A percentile compares a stretch with the other conserved stretches of the same genome.
Conservation (phyloP, 1,139 yeast species). For the Hansenula lynferdii region DNA sequence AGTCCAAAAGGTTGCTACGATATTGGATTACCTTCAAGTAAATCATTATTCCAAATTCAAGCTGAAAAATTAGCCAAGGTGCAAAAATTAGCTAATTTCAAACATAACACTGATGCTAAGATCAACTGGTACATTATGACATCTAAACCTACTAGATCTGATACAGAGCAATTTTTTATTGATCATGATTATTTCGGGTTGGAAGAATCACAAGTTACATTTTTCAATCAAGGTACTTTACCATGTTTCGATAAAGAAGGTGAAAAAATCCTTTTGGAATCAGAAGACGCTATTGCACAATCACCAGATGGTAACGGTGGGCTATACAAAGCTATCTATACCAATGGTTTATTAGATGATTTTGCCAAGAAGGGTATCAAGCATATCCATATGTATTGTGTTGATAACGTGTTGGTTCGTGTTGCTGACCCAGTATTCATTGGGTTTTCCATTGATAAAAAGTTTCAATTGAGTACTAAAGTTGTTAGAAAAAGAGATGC, state of each 20-base stretch:
- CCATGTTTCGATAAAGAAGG: conserved; percentile 85
- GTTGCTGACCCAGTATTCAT: conserved; percentile 93
- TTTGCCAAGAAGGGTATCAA: conserved; percentile 65
- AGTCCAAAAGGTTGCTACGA: conserved; percentile 94
- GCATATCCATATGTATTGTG: conserved; percentile 96
- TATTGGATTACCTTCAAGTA: conserved; percentile 77
- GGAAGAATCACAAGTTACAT: conserved; percentile 49
- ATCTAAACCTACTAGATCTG: conserved; percentile 76
- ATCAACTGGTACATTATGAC: conserved; percentile 96
- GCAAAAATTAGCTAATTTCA: conserved; percentile 48
- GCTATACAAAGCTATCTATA: conserved; percentile 74
- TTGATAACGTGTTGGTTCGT: conserved; percentile 87
- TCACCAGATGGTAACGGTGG: conserved; percentile 99
- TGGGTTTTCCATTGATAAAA: conserved; percentile 71
- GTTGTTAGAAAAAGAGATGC: conserved; percentile 93
- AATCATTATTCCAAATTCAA: conserved; percentile 86
- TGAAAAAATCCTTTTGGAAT: conserved; percentile 57
- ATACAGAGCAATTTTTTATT: conserved; percentile 71
- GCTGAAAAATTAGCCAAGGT: conserved; percentile 76
- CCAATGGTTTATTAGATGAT: conserved; percentile 64
- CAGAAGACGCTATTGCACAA: conserved; percentile 55
- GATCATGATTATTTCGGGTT: conserved; percentile 69
- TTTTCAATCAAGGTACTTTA: conserved; percentile 92
- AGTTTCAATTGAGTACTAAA: conserved; percentile 81
- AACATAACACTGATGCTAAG: conserved; percentile 24